Conservation (phyloP, 352 stramenopile genomes). For the Blastocystis sp. region DNA sequence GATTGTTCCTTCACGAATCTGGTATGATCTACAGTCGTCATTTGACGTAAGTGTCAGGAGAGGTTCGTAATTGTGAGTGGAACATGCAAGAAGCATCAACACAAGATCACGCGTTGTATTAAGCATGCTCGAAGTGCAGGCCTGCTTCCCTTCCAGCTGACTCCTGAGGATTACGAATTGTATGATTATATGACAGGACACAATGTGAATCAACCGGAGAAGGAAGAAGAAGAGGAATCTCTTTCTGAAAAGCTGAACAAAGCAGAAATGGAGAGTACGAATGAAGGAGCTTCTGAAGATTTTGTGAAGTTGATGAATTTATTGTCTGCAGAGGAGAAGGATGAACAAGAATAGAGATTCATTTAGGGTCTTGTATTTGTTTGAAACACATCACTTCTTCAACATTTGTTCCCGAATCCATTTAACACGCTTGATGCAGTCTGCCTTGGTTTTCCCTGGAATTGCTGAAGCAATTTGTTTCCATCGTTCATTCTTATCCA, state of each 20-base stretch:
- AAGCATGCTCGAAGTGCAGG: constrained; percentile 42
- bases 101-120: constrained; percentile 19
- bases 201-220: not conserved
- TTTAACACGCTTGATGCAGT: constrained; percentile 81
- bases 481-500: constrained; percentile 86
- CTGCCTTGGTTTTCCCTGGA: constrained; percentile 76
- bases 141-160: constrained; percentile 54
- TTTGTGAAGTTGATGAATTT: constrained; percentile 54
- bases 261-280: not conserved
- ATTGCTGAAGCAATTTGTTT: constrained; percentile 74
- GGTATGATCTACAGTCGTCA: constrained; percentile 52
- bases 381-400: constrained; percentile 6
- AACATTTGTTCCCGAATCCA: constrained; percentile 66
- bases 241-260: not conserved
- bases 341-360: not conserved
- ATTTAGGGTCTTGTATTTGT: not conserved
- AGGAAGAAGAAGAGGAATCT: not conserved
- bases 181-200: not conserved
- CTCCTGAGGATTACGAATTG: not conserved
- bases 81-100: constrained; percentile 56
- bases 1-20: constrained; percentile 19
- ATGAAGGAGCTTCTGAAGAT: constrained; percentile 19
- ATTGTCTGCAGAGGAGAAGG: constrained; percentile 6
- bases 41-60: not conserved
- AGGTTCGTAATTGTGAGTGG: not conserved